Conservation (phyloP, 2,329 filamentous ascomycete genomes). For the Fusarium tupiense region DNA sequence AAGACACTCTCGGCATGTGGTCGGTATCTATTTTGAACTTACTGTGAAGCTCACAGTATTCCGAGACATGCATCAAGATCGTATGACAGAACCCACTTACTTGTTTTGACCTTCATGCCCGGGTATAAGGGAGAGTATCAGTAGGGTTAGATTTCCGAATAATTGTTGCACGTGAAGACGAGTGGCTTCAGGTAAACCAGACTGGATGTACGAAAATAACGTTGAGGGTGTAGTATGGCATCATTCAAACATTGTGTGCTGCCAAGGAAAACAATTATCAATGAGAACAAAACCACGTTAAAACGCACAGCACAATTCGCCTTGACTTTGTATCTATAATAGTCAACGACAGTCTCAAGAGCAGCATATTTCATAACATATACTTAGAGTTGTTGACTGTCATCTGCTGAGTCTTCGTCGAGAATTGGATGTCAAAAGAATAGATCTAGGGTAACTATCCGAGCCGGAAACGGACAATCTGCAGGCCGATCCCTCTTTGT, state of each 20-base stretch:
- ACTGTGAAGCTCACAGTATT: neutral
- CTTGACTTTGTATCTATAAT: neutral
- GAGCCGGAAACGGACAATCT: slow-evolving; percentile 40
- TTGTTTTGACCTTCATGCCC: neutral
- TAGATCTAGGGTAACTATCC: slow-evolving; percentile 20
- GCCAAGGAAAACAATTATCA: neutral
- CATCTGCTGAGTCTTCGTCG: no score
- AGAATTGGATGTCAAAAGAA: neutral
- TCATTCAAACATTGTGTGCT: neutral
- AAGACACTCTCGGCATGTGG: neutral
- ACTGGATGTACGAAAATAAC: neutral
- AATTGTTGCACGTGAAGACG: no score
- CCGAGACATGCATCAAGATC: neutral
- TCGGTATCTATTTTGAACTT: neutral
- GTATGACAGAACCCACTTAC: neutral
- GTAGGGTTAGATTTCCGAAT: neutral
- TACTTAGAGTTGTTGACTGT: neutral
- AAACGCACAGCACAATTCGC: neutral
- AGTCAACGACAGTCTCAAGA: neutral
- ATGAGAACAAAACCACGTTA: neutral
- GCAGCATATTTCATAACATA: neutral
- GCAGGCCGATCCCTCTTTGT: slow-evolving; percentile 12
- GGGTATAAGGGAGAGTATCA: neutral
- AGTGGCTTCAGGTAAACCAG: neutral
- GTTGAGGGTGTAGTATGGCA: neutral